Base-by-base conservation (phyloP, 2,329 filamentous ascomycete genomes). In the Apiospora arundinis region DNA sequence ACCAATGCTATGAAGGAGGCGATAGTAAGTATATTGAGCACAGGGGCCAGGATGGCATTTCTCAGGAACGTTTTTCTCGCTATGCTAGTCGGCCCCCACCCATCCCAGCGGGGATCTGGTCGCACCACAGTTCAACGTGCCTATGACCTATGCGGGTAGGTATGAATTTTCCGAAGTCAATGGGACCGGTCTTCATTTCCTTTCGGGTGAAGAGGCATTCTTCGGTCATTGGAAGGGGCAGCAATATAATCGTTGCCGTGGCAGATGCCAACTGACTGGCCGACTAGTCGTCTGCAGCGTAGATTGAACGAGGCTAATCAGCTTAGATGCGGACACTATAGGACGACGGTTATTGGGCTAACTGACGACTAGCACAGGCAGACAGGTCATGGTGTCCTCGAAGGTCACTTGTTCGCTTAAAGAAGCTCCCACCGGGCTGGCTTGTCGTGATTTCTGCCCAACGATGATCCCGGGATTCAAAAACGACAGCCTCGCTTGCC, bases 401-500 rank as follows among this genome's bases (percentile, higher is more conserved):
- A 37, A 40, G 32, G 56, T 63, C 28, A 63, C 32, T 40, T 40
- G 56, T 40, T 40, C 56, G 56, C 56, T 32, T 37, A 40, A 40
- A 40, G 32, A 23, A 16, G 28, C 28, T 63, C 32, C 56, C 56
- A 63, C 56, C 56, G 32, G 56, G 32, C 32, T 63, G 56, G 32
- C 21, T 23, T 37, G 32, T 37, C 56, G 32, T 7, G 56, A 63
- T 63, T 63, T 63, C 56, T 63, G 56, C 56, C 56, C 56, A 63
- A 63, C 56, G 56, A 63, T 37, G 56, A 63, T 23, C 56, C 56
- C 32, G 9, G 56, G 9, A 63, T 21, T 6, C 18, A n/a, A 63
- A 9, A 32, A 32, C 56, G 56, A 63, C 56, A 63, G 56, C 56
- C 56, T 63, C 56, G 56, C 56, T 63, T 63, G 28, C 56, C 56